Percentiles rank a stretch among this genome's conserved stretches.
These are phyloP conservation scores for Isochrysis galbana DNA, from an alignment of 78 protist genomes.

Conservation along the genomic window DNA sequence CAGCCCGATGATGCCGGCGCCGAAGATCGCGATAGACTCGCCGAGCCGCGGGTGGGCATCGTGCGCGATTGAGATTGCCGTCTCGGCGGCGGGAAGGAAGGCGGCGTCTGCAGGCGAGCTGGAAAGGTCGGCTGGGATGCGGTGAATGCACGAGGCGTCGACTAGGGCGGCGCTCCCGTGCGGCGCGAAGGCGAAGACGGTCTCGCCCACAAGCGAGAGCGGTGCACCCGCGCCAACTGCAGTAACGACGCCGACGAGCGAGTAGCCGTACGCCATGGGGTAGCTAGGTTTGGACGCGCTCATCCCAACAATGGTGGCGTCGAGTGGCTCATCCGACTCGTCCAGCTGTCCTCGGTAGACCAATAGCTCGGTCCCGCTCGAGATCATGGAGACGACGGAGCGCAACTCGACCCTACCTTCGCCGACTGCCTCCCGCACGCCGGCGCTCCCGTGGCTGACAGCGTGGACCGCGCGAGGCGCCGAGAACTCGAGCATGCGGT, in stretches of 20 bases:
- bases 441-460: not conserved
- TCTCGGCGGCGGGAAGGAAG: slow-evolving; percentile 12
- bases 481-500: not conserved
- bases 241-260: not conserved
- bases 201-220: not conserved
- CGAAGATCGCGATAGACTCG: not conserved
- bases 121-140: not conserved
- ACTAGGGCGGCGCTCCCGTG: not conserved
- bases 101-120: not conserved
- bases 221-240: not conserved
- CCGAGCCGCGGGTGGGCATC: not conserved
- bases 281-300: not conserved
- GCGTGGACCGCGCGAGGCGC: not conserved
- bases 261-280: slow-evolving; percentile 13
- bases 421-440: not conserved
- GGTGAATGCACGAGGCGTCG: not conserved
- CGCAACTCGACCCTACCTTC: not conserved
- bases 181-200: slow-evolving; percentile 11
- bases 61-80: slow-evolving; percentile 9
- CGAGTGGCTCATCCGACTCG: slow-evolving; percentile 6
- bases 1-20: not conserved
- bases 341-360: not conserved
- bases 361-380: not conserved
- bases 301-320: not conserved
- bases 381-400: not conserved